phyloP scores from a whole-genome alignment of 2,329 filamentous ascomycete genomes.

The Botrytis porri region DNA sequence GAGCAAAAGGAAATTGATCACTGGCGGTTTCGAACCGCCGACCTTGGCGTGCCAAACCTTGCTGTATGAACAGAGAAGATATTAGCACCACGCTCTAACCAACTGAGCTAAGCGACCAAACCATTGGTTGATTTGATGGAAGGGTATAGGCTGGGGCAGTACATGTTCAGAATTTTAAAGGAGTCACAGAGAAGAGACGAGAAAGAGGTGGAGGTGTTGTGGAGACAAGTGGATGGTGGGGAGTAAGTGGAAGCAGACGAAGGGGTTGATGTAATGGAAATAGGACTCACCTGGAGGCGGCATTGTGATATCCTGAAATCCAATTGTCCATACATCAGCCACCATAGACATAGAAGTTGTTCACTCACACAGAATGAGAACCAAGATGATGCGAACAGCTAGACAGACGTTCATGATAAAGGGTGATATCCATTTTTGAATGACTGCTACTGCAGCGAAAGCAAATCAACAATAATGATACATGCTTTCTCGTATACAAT shows the following conservation, averaged over 20 bases:
- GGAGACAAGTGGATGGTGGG: neutral
- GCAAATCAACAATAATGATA: neutral
- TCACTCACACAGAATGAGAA: neutral
- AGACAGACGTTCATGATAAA: neutral
- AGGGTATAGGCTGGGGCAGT: rapidly evolving
- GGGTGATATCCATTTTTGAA: neutral
- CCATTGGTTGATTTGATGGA: neutral
- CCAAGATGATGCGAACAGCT: neutral
- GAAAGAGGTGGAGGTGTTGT: too few species aligned
- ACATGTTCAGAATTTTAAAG: rapidly evolving
- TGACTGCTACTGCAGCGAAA: neutral
- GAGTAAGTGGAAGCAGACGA: neutral
- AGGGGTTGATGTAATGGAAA: neutral
- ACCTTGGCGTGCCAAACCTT: neutral
- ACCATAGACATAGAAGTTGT: neutral
- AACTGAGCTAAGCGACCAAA: conserved; percentile 6
- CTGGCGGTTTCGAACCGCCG: neutral
- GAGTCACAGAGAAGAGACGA: neutral
- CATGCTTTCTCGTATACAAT: neutral
- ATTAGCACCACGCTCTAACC: conserved; percentile 16
- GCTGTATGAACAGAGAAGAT: neutral
- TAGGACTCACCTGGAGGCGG: neutral
- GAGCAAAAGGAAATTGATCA: neutral
- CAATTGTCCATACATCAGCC: neutral
- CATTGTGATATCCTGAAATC: neutral